A percentile compares a stretch with the other conserved stretches of the same genome.
These are phyloP conservation scores for Diaporthe vexans DNA, from an alignment of 2,329 filamentous ascomycete species.

Conservation along the genomic window DNA sequence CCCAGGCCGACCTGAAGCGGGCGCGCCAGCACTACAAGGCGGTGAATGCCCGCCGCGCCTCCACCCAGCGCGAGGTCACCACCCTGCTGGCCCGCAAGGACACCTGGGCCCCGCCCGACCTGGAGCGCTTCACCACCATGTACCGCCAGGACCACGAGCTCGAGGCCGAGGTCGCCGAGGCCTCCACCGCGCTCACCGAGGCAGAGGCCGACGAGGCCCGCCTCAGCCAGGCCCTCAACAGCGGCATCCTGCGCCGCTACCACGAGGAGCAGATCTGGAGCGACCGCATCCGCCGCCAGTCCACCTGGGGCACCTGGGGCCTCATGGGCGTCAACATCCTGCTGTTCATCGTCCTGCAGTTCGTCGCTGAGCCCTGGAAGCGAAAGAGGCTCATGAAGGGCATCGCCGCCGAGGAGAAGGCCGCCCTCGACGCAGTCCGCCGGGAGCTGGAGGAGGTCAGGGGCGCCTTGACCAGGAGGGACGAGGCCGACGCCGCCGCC, in stretches of 20 bases:
- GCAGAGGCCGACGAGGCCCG: constrained; percentile 87
- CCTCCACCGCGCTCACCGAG: constrained; percentile 78
- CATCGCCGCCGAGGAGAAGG: constrained; percentile 84
- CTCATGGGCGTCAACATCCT: constrained; percentile 97
- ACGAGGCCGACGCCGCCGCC: constrained; percentile 37
- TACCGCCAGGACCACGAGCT: constrained; percentile 95
- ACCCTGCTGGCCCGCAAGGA: constrained; percentile 94
- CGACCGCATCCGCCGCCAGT: constrained; percentile 95
- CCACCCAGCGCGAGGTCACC: constrained; percentile 95
- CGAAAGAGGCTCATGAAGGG: constrained; percentile 83
- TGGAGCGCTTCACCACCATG: constrained; percentile 93
- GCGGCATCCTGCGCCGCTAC: constrained; percentile 89
- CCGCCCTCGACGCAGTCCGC: constrained; percentile 63
- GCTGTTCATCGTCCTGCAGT: constrained; percentile 86
- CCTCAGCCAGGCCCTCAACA: constrained; percentile 80
- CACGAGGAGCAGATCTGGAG: constrained; percentile 99
- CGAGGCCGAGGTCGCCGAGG: constrained; percentile 83
- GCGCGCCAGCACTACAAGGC: constrained; percentile 84
- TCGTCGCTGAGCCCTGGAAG: constrained; percentile 94
- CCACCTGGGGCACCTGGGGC: constrained; percentile 98
- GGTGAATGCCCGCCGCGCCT: constrained; percentile 86
- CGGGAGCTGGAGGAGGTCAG: constrained; percentile 56
- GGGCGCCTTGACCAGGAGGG: constrained; percentile 46
- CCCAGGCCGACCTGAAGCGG: constrained; percentile 76
- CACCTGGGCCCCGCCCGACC: constrained; percentile 86